Evolutionary conservation across 1,284 basidiomycete species (phyloP).

Genomic region (Moesziomyces antarcticus): DNA sequence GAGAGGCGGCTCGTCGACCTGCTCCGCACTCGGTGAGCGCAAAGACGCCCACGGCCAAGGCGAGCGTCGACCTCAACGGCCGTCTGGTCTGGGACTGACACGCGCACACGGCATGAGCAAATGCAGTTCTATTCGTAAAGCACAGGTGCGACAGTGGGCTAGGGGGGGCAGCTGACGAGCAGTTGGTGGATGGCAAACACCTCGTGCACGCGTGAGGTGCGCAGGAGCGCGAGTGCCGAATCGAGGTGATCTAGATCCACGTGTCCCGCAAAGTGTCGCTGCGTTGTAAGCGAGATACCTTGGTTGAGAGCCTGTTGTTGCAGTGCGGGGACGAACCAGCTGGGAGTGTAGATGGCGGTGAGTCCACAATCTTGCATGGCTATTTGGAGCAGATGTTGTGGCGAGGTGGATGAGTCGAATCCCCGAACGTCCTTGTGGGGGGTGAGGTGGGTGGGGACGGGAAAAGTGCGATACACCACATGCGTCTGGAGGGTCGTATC

Average conservation of each 20-base stretch:
- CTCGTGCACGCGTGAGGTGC: background rate
- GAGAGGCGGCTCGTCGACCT: conserved; percentile 23
- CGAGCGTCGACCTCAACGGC: conserved; percentile 44
- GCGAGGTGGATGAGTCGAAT: conserved; percentile 1
- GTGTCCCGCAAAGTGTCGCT: conserved; percentile 8
- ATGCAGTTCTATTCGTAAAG: too few relatives aligned
- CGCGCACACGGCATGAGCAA: too few relatives aligned
- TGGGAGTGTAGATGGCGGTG: conserved; percentile 20
- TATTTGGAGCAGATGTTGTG: background rate
- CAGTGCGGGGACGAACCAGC: conserved; percentile 4
- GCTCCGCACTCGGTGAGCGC: conserved; percentile 14
- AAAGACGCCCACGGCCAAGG: conserved; percentile 29
- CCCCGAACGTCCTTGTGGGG: conserved; percentile 3
- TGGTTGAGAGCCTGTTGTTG: background rate
- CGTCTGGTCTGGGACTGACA: conserved; percentile 52
- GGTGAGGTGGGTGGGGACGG: conserved; percentile 37
- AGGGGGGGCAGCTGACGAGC: background rate
- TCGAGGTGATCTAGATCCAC: conserved; percentile 47
- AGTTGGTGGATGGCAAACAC: background rate
- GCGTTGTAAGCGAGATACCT: background rate
- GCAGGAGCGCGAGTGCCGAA: background rate
- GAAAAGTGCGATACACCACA: conserved; percentile 44
- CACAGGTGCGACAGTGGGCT: too few relatives aligned
- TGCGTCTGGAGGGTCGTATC: background rate
- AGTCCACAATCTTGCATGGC: conserved; percentile 8